Percentiles rank a stretch among this genome's conserved stretches.
These are phyloP conservation scores for Amphirosellinia nigrospora DNA, from an alignment of 495 filamentous ascomycete genomes.

Conservation along the genomic window DNA sequence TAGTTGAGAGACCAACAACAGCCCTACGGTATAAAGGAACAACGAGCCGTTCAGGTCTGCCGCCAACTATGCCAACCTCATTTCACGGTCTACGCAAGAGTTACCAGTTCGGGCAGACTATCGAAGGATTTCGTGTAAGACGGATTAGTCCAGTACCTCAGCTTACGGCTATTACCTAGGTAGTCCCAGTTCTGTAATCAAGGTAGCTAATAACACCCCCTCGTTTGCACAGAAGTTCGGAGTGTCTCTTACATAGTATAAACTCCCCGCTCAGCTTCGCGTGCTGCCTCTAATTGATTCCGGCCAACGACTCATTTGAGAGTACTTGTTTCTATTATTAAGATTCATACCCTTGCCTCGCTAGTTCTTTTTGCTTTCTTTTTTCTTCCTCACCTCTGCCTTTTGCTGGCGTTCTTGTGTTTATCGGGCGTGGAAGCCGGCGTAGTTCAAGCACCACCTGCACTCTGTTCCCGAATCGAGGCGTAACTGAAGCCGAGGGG, in stretches of 20 bases:
- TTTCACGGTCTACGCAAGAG: not conserved
- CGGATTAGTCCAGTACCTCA: constrained; percentile 18
- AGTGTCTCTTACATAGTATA: not conserved
- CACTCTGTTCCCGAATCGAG: not conserved
- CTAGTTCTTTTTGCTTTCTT: not conserved
- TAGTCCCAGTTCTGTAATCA: constrained; percentile 3
- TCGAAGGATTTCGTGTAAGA: constrained; percentile 33
- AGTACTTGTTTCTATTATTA: constrained; percentile 22
- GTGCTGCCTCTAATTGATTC: constrained; percentile 6
- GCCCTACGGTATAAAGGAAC: constrained; percentile 12
- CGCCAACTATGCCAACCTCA: not conserved
- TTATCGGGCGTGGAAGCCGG: constrained; percentile 6
- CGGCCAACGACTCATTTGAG: constrained; percentile 16
- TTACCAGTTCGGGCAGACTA: constrained; percentile 14
- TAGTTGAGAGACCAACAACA: constrained; percentile 18
- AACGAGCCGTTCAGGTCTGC: not conserved
- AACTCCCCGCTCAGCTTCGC: constrained; percentile 22
- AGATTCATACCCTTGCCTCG: constrained; percentile 16
- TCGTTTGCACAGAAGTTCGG: constrained; percentile 8
- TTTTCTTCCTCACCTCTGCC: not conserved
- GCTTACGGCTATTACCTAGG: constrained; percentile 2
- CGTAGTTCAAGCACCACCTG: not conserved
- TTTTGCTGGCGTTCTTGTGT: not conserved
- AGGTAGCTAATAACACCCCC: constrained; percentile 18
- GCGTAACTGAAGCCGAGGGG: not conserved